Evolutionary conservation across 371 early-diverging fungal genomes (phyloP).

Genomic region (Mucor circinelloides): DNA sequence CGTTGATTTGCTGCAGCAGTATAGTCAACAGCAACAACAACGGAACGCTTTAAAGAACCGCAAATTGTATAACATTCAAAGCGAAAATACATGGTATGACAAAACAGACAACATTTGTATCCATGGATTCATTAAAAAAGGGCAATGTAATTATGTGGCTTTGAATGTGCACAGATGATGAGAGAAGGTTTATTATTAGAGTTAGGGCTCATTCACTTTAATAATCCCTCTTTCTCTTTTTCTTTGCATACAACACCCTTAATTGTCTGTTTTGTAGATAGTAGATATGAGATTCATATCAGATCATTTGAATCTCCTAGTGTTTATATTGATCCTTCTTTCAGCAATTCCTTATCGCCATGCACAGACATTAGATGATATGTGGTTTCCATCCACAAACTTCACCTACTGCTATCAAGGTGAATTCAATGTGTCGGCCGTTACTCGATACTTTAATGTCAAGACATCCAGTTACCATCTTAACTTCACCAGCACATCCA

Average conservation of each 20-base stretch:
- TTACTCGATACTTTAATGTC: slow-evolving; percentile 25
- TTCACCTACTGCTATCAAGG: slow-evolving; percentile 21
- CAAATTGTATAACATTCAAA: neutral
- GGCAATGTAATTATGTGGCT: neutral
- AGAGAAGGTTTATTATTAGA: neutral
- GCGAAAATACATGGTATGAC: neutral
- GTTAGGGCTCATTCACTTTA: neutral
- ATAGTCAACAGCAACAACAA: no score
- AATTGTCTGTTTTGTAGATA: neutral
- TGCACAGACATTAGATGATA: slow-evolving; percentile 14
- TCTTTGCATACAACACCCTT: neutral
- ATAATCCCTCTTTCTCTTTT: neutral
- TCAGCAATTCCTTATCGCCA: neutral
- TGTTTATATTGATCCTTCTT: neutral
- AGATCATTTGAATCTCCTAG: neutral
- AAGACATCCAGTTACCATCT: slow-evolving; percentile 10
- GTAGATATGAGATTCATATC: slow-evolving; percentile 4
- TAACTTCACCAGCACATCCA: slow-evolving; percentile 14
- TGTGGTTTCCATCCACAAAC: slow-evolving; percentile 21
- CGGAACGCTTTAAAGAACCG: neutral
- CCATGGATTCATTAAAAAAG: neutral
- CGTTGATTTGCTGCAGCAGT: no score
- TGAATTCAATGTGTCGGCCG: slow-evolving; percentile 15
- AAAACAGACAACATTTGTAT: neutral
- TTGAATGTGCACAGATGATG: slow-evolving; percentile 1